Base-by-base conservation (phyloP, 2,329 filamentous ascomycete species). In the Cephalotrichum gorgonifer region DNA sequence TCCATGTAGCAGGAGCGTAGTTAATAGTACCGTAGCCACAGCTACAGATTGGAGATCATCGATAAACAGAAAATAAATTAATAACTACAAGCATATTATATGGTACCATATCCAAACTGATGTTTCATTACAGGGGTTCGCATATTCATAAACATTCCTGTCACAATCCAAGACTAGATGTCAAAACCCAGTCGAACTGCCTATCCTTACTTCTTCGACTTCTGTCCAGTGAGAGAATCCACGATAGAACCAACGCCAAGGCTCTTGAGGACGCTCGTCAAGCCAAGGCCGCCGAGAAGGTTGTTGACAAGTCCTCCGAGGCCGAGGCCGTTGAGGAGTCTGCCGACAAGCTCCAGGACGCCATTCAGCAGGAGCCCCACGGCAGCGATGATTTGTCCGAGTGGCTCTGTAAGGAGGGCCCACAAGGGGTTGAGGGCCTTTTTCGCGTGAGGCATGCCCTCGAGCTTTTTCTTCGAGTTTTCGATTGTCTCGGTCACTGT, bases 401-500 rank as follows among this genome's bases (percentile, higher is more conserved):
- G 72, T 11, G 90, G 90, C 73, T 95, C 88, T 31, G 81, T 81
- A 14, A 93, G 72, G 44, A 95, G 73, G 27, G 73, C 81, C 88
- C 89, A 95, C 27, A 96, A 79, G 11, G 90, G 89, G 70, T 91
- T 95, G 52, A 95, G 76, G 72, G 91, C 83, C 76, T 95, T 91
- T 83, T 95, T 94, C 41, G 88, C 90, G 56, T 94, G 86, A 6
- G 90, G 89, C 86, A 95, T 93, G 61, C 87, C 86, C 60, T 86
- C 81, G 53, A 95, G 86, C 73, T 87, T 86, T 71, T 85, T 86
- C 79, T 90, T 93, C 25, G 86, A 86, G 54, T 85, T 83, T 61
- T 96, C 89, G 57, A 96, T 91, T 23, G 84, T 88, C 58, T 83
- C 81, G 43, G 86, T 83, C 22, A 96, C 86, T 25, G 80, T 83